Evolutionary conservation across 139 green algal genomes (phyloP).

Genomic region (Penium margaritaceum): DNA sequence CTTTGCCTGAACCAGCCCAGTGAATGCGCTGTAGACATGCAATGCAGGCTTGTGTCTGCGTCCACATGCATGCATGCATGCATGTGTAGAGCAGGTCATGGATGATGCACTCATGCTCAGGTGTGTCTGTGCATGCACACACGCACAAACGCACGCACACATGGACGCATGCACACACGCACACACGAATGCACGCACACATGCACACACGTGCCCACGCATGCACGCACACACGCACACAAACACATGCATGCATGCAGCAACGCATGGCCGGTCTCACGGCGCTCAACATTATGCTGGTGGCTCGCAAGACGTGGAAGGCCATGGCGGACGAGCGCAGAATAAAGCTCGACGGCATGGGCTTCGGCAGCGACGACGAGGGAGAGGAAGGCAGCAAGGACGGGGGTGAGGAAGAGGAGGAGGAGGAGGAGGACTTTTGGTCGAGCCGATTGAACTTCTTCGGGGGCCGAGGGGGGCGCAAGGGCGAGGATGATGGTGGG

Average conservation of each 20-base stretch:
- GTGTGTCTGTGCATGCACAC: neutral
- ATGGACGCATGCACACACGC: neutral
- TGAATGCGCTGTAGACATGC: too few species aligned
- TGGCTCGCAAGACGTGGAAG: conserved; percentile 3
- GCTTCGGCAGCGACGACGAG: neutral
- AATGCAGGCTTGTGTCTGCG: neutral
- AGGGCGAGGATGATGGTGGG: neutral
- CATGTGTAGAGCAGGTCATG: too few species aligned
- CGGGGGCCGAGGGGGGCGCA: neutral
- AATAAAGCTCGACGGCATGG: neutral
- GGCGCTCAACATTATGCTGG: conserved; percentile 13
- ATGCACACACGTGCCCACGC: neutral
- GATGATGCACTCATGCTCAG: neutral
- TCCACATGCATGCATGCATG: neutral
- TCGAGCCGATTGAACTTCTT: too few species aligned
- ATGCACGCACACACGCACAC: neutral
- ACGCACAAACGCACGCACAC: too few species aligned
- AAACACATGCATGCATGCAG: neutral
- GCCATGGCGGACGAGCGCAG: neutral
- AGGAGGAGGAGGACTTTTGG: neutral
- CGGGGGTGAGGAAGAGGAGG: neutral
- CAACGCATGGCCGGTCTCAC: conserved; percentile 22
- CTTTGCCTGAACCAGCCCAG: too few species aligned
- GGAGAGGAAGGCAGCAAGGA: neutral
- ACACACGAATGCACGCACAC: neutral